A percentile compares a stretch with the other conserved stretches of the same genome.
Conservation (phyloP, 345 rosid species). For the Hibiscus mutabilis region DNA sequence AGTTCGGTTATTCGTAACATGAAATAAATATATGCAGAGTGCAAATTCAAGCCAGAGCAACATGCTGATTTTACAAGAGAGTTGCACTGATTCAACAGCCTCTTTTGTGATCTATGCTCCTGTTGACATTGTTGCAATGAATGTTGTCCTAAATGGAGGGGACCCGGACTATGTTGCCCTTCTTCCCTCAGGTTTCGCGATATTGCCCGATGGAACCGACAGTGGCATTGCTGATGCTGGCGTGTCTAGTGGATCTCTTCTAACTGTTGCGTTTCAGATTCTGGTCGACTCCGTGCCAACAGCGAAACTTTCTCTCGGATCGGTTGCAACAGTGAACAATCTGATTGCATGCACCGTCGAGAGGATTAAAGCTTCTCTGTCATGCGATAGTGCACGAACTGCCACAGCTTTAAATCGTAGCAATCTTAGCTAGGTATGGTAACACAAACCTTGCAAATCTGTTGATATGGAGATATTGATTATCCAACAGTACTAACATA, state of each 20-base stretch:
- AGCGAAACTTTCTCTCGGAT: conserved; percentile 55
- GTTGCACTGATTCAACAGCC: conserved; percentile 43
- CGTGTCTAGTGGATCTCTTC: conserved; percentile 52
- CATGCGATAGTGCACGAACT: conserved; percentile 29
- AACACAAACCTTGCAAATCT: neutral
- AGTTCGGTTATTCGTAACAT: neutral
- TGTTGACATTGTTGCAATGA: conserved; percentile 40
- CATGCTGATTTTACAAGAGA: conserved; percentile 63
- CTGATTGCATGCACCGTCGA: conserved; percentile 57
- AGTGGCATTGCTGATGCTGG: conserved; percentile 10
- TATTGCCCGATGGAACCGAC: conserved; percentile 45
- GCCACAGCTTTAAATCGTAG: neutral
- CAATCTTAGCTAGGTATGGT: conserved; percentile 9
- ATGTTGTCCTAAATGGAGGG: conserved; percentile 39
- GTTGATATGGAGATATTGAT: neutral
- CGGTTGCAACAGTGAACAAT: conserved; percentile 77
- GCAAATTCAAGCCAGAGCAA: conserved; percentile 36
- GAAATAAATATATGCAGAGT: conserved; percentile 21
- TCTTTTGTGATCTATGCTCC: conserved; percentile 61
- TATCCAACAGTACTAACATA: neutral
- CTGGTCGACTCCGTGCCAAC: conserved; percentile 56
- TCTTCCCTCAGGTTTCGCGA: conserved; percentile 59
- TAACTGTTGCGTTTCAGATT: conserved; percentile 75
- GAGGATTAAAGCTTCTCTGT: conserved; percentile 53
- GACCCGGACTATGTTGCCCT: conserved; percentile 51